Percentiles rank a stretch among this genome's conserved stretches.
These are phyloP conservation scores for Uronychia binucleata DNA, from an alignment of 73 alveolate genomes.

Conservation along the genomic window DNA sequence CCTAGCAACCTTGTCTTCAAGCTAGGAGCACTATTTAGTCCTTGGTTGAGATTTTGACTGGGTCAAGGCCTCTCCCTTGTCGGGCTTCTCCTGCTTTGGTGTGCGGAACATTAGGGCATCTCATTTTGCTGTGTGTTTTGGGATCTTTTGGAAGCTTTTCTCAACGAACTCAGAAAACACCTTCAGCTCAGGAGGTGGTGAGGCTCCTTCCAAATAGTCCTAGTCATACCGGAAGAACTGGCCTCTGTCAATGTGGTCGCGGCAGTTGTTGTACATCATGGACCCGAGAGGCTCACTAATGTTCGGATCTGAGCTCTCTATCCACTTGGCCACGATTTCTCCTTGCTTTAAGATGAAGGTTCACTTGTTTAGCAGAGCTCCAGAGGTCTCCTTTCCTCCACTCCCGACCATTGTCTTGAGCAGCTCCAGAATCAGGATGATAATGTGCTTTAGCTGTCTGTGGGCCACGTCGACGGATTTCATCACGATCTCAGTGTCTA, in stretches of 20 bases:
- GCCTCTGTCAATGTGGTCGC: neutral
- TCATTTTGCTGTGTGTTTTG: too few relatives aligned
- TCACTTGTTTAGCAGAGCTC: constrained; percentile 12
- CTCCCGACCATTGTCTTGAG: neutral
- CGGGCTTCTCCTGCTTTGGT: too few relatives aligned
- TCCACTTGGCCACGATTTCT: constrained; percentile 36
- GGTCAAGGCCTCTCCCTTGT: too few relatives aligned
- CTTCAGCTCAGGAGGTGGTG: neutral
- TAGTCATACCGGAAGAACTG: neutral
- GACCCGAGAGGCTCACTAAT: neutral
- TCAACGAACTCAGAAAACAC: neutral
- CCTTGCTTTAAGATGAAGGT: constrained; percentile 35
- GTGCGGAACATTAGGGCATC: too few relatives aligned
- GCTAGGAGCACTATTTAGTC: too few relatives aligned
- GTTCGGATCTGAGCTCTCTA: constrained; percentile 35
- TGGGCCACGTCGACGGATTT: constrained; percentile 23
- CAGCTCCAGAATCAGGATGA: constrained; percentile 16
- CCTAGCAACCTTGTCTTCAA: too few relatives aligned
- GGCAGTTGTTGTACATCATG: neutral
- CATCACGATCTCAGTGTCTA: constrained; percentile 25
- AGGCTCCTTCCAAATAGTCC: neutral
- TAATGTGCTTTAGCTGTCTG: constrained; percentile 18
- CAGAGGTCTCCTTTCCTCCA: neutral
- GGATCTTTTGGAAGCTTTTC: too few relatives aligned
- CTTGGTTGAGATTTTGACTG: too few relatives aligned